phyloP scores from a whole-genome alignment of 2,329 filamentous ascomycete species.

The Penicillium olsonii region DNA sequence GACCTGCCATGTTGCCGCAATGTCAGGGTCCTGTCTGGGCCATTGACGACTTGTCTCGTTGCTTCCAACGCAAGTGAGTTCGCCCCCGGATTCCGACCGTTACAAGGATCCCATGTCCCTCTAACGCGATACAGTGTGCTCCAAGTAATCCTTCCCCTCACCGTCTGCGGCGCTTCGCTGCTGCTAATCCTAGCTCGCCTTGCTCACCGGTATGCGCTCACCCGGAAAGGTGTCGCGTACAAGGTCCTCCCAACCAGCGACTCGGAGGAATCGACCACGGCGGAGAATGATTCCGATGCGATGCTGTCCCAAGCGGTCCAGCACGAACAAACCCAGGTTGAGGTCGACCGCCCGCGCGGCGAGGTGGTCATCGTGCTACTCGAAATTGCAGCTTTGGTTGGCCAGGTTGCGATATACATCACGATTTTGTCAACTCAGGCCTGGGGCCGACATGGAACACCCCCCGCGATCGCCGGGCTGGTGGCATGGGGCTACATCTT shows the following conservation, averaged over 20 bases:
- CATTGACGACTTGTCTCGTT: conserved; percentile 62
- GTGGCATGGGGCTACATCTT: conserved; percentile 80
- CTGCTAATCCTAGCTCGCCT: conserved; percentile 64
- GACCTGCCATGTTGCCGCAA: conserved; percentile 53
- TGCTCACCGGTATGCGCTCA: conserved; percentile 54
- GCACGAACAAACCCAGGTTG: conserved; percentile 51
- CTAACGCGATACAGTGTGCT: conserved; percentile 62
- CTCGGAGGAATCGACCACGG: conserved; percentile 57
- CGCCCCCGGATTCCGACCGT: not conserved
- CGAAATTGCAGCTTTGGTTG: conserved; percentile 74
- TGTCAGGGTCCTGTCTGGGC: conserved; percentile 62
- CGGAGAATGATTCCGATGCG: conserved; percentile 55
- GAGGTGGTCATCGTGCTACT: conserved; percentile 69
- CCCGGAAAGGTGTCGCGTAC: conserved; percentile 61
- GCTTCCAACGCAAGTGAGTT: conserved; percentile 60
- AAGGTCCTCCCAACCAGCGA: conserved; percentile 41
- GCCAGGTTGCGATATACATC: conserved; percentile 69
- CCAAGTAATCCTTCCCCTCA: conserved; percentile 75
- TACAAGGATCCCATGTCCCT: not conserved
- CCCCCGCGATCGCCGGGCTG: conserved; percentile 67
- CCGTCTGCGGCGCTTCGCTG: conserved; percentile 70
- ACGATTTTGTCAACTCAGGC: conserved; percentile 62
- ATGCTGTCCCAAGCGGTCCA: conserved; percentile 58
- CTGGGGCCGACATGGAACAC: conserved; percentile 59
- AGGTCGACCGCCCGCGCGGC: conserved; percentile 73